These are phyloP conservation scores for Neurospora intermedia DNA, from an alignment of 495 filamentous ascomycete species.

Conservation along the genomic window DNA sequence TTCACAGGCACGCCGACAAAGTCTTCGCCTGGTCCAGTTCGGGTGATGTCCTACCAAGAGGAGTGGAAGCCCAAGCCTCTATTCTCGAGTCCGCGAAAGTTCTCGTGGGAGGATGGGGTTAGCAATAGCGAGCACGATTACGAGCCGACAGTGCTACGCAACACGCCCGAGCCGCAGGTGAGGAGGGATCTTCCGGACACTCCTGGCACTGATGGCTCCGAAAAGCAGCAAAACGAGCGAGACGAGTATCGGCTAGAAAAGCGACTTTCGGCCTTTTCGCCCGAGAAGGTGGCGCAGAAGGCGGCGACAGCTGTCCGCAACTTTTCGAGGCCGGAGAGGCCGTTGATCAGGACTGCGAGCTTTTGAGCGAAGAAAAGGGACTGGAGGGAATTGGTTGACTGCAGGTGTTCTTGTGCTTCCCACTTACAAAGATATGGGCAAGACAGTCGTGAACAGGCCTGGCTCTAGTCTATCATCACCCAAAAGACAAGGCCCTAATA, in stretches of 20 bases:
- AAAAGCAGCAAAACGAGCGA: neutral
- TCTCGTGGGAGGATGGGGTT: neutral
- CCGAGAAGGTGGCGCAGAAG: neutral
- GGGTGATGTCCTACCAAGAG: neutral
- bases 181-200: neutral
- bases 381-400: neutral
- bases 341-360: neutral
- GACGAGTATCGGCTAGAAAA: neutral
- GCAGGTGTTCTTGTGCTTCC: too few relatives aligned
- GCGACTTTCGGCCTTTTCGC: neutral
- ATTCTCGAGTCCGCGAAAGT: neutral
- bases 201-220: neutral
- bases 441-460: neutral
- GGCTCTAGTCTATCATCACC: neutral
- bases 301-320: neutral
- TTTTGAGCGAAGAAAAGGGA: neutral
- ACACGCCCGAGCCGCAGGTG: neutral
- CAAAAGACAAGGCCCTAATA: neutral
- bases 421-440: neutral
- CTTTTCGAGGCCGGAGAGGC: neutral
- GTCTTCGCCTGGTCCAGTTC: neutral
- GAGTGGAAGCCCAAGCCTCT: neutral
- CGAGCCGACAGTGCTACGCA: neutral
- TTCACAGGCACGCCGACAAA: neutral
- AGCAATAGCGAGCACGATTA: neutral